A percentile compares a stretch with the other conserved stretches of the same genome.
These are phyloP conservation scores for Fraxinus sp. DNA, from an alignment of 305 asterid genomes.

Conservation along the genomic window DNA sequence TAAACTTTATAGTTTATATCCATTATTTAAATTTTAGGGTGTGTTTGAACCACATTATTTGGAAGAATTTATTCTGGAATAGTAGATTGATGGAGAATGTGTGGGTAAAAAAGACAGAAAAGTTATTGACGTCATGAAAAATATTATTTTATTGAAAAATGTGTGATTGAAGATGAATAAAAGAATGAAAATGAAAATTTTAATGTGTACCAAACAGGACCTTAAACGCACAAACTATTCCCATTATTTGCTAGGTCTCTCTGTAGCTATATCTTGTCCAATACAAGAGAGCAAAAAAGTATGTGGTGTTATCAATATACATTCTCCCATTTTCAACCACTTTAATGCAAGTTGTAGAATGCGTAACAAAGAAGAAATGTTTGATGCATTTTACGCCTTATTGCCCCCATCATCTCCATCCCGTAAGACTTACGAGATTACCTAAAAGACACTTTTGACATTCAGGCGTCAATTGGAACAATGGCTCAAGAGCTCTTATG, in stretches of 20 bases:
- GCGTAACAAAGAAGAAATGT: background rate
- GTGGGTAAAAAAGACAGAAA: too few species aligned
- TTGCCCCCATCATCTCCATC: background rate
- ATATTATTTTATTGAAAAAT: too few species aligned
- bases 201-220: too few species aligned
- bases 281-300: background rate
- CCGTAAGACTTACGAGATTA: background rate
- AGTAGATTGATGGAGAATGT: too few species aligned
- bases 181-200: too few species aligned
- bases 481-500: background rate
- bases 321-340: background rate
- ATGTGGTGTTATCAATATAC: background rate
- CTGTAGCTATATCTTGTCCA: background rate
- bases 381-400: background rate
- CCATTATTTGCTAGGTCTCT: background rate
- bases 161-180: too few species aligned
- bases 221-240: background rate
- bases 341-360: background rate
- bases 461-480: background rate
- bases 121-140: too few species aligned
- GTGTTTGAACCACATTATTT: too few species aligned
- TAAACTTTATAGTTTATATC: background rate
- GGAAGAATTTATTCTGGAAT: too few species aligned
- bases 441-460: background rate
- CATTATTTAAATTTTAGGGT: too few species aligned